These are phyloP conservation scores for Verticillium zaregamsianum DNA, from an alignment of 2,329 filamentous ascomycete species.

Conservation along the genomic window DNA sequence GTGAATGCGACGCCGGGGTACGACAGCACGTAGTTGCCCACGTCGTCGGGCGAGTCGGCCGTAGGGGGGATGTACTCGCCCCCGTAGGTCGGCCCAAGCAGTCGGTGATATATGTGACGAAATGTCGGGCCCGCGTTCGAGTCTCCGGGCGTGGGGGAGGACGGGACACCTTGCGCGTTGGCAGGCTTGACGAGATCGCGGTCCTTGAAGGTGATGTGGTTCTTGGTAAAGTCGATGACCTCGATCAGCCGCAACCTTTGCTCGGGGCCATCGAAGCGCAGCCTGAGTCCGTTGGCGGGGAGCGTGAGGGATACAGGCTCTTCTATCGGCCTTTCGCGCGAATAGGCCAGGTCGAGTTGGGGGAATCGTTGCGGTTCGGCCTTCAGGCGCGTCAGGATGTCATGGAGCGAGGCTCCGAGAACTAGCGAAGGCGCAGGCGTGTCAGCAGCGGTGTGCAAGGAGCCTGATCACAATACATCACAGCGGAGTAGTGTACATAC, in stretches of 20 bases:
- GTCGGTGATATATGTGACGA: constrained; percentile 82
- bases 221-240: constrained; percentile 84
- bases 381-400: constrained; percentile 82
- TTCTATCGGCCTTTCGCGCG: constrained; percentile 66
- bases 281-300: constrained; percentile 78
- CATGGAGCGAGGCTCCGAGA: constrained; percentile 87
- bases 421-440: constrained; percentile 42
- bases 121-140: constrained; percentile 66
- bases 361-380: constrained; percentile 80
- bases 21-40: constrained; percentile 82
- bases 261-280: constrained; percentile 91
- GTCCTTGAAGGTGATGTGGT: constrained; percentile 73
- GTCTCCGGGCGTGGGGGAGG: constrained; percentile 21
- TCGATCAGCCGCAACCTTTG: constrained; percentile 90
- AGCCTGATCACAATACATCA: neutral
- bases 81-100: constrained; percentile 91
- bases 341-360: constrained; percentile 78
- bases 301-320: constrained; percentile 73
- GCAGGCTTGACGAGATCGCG: constrained; percentile 70
- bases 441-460: neutral
- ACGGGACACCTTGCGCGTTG: constrained; percentile 26
- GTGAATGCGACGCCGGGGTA: constrained; percentile 94
- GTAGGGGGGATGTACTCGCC: constrained; percentile 80
- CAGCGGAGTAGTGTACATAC: constrained; percentile 17
- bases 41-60: constrained; percentile 42